Conservation (phyloP, 371 early-diverging fungal genomes). For the Mortierella sp. region DNA sequence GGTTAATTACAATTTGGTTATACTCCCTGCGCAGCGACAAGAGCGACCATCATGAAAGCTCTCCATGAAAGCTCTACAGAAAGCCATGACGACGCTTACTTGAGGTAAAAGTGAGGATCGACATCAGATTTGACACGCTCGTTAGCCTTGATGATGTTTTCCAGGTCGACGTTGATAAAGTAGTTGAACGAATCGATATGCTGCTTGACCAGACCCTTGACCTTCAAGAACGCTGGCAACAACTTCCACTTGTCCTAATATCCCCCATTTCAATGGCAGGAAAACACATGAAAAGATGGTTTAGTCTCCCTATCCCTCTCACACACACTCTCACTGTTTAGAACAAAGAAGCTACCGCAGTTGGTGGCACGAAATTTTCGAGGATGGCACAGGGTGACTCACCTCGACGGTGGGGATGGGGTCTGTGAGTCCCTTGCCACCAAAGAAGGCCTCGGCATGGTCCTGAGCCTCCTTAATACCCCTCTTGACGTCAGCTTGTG, state of each 20-base stretch:
- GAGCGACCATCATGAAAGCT: neutral
- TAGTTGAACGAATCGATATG: slow-evolving; percentile 99
- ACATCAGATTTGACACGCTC: slow-evolving; percentile 98
- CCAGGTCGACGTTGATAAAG: slow-evolving; percentile 97
- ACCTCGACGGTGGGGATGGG: slow-evolving; percentile 75
- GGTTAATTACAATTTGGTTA: slow-evolving; percentile 24
- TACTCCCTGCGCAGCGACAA: neutral
- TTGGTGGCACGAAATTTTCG: slow-evolving; percentile 2
- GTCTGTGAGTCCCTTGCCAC: slow-evolving; percentile 71
- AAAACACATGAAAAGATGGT: neutral
- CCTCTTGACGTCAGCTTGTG: slow-evolving; percentile 51
- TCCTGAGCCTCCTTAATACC: slow-evolving; percentile 51
- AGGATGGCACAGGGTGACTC: slow-evolving; percentile 18
- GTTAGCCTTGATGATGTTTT: slow-evolving; percentile 97
- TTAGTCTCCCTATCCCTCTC: neutral
- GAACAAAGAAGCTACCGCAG: slow-evolving; percentile 28
- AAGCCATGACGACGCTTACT: slow-evolving; percentile 64
- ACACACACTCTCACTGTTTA: neutral
- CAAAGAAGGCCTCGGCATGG: slow-evolving; percentile 50
- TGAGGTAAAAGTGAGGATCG: slow-evolving; percentile 97
- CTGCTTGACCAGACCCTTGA: slow-evolving; percentile 99
- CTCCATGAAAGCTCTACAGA: too few relatives aligned
- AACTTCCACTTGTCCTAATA: slow-evolving; percentile 97
- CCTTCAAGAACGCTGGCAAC: slow-evolving; percentile 97
- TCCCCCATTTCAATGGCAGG: neutral